A percentile compares a stretch with the other conserved stretches of the same genome.
These are phyloP conservation scores for Xylaria polymorpha DNA, from an alignment of 2,329 filamentous ascomycete genomes.

Conservation along the genomic window DNA sequence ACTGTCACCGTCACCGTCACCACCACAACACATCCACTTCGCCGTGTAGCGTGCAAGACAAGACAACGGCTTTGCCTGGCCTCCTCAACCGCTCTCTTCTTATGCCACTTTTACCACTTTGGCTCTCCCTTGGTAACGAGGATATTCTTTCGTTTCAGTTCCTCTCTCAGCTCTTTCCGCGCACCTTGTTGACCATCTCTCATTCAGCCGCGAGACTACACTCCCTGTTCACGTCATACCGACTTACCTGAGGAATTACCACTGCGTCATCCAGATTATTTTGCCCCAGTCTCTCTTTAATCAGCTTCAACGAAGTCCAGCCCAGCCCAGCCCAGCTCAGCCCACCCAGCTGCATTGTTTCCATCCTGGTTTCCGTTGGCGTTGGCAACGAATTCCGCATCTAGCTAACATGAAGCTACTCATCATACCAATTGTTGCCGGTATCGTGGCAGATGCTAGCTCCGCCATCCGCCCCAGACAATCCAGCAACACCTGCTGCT, in stretches of 20 bases:
- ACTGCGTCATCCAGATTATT: constrained; percentile 18
- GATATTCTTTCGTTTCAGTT: constrained; percentile 28
- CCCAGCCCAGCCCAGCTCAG: no score
- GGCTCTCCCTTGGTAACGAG: constrained; percentile 14
- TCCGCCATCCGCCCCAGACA: constrained; percentile 39
- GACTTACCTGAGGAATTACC: constrained; percentile 33
- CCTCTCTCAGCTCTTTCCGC: constrained; percentile 7
- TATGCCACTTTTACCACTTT: constrained; percentile 19
- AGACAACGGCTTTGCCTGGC: constrained; percentile 10
- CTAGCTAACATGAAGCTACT: constrained; percentile 41
- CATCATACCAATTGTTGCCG: constrained; percentile 36
- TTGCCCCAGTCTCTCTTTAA: background rate
- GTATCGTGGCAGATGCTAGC: constrained; percentile 27
- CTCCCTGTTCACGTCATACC: constrained; percentile 34
- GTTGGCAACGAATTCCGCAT: constrained; percentile 1
- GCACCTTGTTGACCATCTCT: constrained; percentile 14
- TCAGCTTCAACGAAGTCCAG: constrained; percentile 16
- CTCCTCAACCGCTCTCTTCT: constrained; percentile 8
- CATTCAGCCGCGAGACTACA: constrained; percentile 7
- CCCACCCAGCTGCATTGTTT: constrained; percentile 10
- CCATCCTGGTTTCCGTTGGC: constrained; percentile 29
- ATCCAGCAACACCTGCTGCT: constrained; percentile 42
- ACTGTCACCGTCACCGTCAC: constrained; percentile 1
- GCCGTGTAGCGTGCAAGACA: constrained; percentile 12
- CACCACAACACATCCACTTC: constrained; percentile 18